Base-by-base conservation (phyloP, 805 yeast species). In the Candida cerambycidarum region DNA sequence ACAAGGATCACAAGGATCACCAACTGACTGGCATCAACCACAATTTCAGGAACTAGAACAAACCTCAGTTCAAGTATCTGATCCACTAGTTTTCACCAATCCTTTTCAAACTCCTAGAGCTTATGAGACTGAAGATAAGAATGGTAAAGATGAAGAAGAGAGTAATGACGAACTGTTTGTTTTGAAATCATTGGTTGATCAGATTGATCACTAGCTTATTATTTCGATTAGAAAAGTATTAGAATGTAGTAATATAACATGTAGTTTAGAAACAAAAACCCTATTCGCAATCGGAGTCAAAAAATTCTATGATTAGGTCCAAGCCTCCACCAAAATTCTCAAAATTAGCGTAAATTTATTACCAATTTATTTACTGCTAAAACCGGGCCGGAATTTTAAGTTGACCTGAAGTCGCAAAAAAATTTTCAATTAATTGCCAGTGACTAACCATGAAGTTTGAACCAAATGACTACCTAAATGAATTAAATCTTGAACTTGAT, bases 101-200 rank as follows among this genome's bases (percentile, higher is more conserved):
- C 38, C 38, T 3, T 34, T 34, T 14, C 38, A 34, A 34, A 23
- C 28, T n/a, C 37, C 37, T 8, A 21, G 38, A 24, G 23, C 38
- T 23, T 34, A 34, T 24, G 37, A 33, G 3, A 25, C 7, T 11
- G 14, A 12, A 12, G 16, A 21, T 33, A 17, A 14, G 5, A 19
- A 33, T 33, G 17, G 17, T 5, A 9, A 8, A 15, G 16, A 6
- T 24, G 21, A 38, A 16, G 44, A 33, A 13, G 40, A 33, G 2
- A 38, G 21, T 5, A 28, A 39, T 15, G 35, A 32, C 18, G 59
- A 50, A 24, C 56, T 61, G 40, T 61, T 63, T 43, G 69, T 69
- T 41, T 55, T 67, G 50, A 62, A 68, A 48, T 63, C 70, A 13
- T 61, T 69, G 45, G 73, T 69, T 36, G 74, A 69, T 44, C 67